A percentile compares a stretch with the other conserved stretches of the same genome.
Conservation (phyloP, 2,329 filamentous ascomycete species). For the Neopestalotiopsis clavispora region DNA sequence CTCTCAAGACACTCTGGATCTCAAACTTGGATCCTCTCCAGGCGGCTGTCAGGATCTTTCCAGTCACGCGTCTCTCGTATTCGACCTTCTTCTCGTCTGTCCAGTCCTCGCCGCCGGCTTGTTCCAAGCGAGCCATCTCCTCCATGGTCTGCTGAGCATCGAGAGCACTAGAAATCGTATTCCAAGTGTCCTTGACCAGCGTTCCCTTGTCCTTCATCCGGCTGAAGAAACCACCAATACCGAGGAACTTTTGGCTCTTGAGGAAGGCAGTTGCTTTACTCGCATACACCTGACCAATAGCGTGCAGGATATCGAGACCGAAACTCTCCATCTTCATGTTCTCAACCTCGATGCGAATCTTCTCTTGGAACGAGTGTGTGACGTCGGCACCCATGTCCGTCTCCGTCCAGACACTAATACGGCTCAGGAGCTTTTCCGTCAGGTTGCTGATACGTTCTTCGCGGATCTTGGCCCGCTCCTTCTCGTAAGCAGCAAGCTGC, state of each 20-base stretch:
- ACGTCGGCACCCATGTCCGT: slow-evolving; percentile 89
- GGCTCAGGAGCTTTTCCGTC: slow-evolving; percentile 82
- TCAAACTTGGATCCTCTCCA: slow-evolving; percentile 98
- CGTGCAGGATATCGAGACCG: slow-evolving; percentile 92
- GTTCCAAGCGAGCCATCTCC: slow-evolving; percentile 96
- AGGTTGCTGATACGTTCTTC: slow-evolving; percentile 90
- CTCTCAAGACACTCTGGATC: slow-evolving; percentile 92
- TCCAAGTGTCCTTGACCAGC: slow-evolving; percentile 98
- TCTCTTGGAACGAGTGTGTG: slow-evolving; percentile 88
- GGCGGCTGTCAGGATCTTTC: slow-evolving; percentile 95
- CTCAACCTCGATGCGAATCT: slow-evolving; percentile 93
- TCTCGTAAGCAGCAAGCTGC: slow-evolving; percentile 85
- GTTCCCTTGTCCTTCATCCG: slow-evolving; percentile 95
- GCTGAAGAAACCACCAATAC: slow-evolving; percentile 93
- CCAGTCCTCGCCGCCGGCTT: slow-evolving; percentile 95
- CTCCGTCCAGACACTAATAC: slow-evolving; percentile 94
- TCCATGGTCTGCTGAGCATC: slow-evolving; percentile 98
- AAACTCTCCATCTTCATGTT: slow-evolving; percentile 99
- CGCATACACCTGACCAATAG: slow-evolving; percentile 89
- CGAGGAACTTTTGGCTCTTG: slow-evolving; percentile 95
- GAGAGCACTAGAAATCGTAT: slow-evolving; percentile 93
- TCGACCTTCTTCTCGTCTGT: slow-evolving; percentile 96
- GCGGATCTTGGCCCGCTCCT: slow-evolving; percentile 81
- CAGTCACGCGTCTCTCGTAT: slow-evolving; percentile 93
- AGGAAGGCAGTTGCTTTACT: slow-evolving; percentile 86